Percentiles rank a stretch among this genome's conserved stretches.
Conservation (phyloP, 2,329 filamentous ascomycete species). For the Coniochaeta hoffmannii region DNA sequence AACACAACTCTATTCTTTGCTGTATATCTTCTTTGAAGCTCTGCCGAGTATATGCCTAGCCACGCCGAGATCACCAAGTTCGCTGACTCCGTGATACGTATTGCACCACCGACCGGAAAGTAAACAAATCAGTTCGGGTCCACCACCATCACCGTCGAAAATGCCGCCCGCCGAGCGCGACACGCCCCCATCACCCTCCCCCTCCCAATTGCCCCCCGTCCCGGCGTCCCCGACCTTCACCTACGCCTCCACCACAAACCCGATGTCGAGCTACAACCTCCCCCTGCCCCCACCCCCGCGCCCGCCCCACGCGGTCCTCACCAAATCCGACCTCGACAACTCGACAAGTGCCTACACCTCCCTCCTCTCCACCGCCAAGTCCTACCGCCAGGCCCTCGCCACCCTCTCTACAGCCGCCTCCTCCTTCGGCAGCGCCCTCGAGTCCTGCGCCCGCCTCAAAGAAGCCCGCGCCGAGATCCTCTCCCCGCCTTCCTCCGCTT, state of each 20-base stretch:
- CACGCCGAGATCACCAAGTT: neutral
- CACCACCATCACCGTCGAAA: conserved; percentile 13
- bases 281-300: conserved; percentile 54
- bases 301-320: conserved; percentile 51
- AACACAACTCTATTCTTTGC: neutral
- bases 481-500: conserved; percentile 37
- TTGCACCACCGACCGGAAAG: conserved; percentile 1
- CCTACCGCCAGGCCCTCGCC: conserved; percentile 55
- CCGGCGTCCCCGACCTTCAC: conserved; percentile 58
- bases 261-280: conserved; percentile 50
- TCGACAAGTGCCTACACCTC: conserved; percentile 57
- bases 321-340: conserved; percentile 54
- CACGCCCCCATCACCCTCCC: conserved; percentile 40
- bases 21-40: neutral
- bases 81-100: neutral
- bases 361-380: conserved; percentile 53
- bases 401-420: conserved; percentile 54
- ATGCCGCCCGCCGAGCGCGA: conserved; percentile 13
- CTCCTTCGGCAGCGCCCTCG: conserved; percentile 56
- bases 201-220: conserved; percentile 51
- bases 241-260: conserved; percentile 55
- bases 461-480: conserved; percentile 56
- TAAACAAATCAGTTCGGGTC: conserved; percentile 6
- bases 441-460: conserved; percentile 61
- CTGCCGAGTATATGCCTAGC: neutral